Conservation (phyloP, 2,329 filamentous ascomycete species). For the Tolypocladium tundrense region DNA sequence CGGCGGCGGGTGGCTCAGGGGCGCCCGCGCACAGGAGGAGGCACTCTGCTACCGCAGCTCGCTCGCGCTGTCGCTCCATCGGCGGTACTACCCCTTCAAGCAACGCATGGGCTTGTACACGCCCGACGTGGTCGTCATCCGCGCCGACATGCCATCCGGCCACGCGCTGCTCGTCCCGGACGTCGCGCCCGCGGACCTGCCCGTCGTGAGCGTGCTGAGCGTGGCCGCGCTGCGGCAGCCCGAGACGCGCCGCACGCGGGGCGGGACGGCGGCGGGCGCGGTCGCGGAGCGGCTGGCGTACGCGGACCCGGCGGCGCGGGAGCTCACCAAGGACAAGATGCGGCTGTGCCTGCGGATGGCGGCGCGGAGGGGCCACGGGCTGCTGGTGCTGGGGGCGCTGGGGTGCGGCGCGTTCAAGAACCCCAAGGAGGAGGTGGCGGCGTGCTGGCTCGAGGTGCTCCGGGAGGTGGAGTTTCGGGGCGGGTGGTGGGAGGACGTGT, state of each 20-base stretch:
- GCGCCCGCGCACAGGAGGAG: conserved; percentile 58
- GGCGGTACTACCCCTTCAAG: conserved; percentile 42
- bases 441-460: conserved; percentile 52
- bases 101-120: conserved; percentile 45
- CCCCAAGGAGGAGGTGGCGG: conserved; percentile 48
- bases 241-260: conserved; percentile 8
- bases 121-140: conserved; percentile 48
- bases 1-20: conserved; percentile 55
- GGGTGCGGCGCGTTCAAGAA: conserved; percentile 60
- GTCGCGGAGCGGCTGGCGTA: conserved; percentile 26
- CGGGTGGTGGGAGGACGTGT: conserved; percentile 52
- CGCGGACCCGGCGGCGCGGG: conserved; percentile 30
- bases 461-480: conserved; percentile 49
- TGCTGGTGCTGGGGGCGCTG: conserved; percentile 56
- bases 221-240: conserved; percentile 45
- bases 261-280: conserved; percentile 8
- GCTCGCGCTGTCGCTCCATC: conserved; percentile 35
- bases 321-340: conserved; percentile 53
- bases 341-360: conserved; percentile 49
- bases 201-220: conserved; percentile 49
- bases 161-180: conserved; percentile 33
- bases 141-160: conserved; percentile 33
- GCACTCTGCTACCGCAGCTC: conserved; percentile 55
- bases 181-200: conserved; percentile 22
- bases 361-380: conserved; percentile 42